phyloP scores from a whole-genome alignment of 805 yeast species.

The Candida michaelii region DNA sequence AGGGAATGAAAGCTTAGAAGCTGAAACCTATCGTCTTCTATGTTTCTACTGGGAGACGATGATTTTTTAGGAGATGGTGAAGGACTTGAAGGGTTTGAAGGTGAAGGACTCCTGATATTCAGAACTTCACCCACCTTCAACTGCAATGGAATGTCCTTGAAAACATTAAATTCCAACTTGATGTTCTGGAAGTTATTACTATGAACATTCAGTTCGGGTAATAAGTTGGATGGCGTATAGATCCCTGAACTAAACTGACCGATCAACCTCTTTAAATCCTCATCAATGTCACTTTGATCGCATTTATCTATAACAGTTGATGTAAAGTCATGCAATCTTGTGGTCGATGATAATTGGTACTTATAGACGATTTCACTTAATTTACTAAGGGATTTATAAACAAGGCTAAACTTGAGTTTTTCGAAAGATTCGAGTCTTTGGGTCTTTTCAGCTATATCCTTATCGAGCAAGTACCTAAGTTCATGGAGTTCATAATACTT shows the following conservation, averaged over 20 bases:
- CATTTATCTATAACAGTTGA: conserved; percentile 19
- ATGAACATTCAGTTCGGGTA: conserved; percentile 26
- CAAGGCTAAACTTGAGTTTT: conserved; percentile 29
- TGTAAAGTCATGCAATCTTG: conserved; percentile 24
- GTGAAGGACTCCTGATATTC: too few species aligned
- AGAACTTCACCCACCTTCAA: conserved; percentile 17
- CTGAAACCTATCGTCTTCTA: conserved; percentile 10
- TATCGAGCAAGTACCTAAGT: conserved; percentile 29
- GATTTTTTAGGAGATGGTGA: too few species aligned
- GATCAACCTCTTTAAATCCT: conserved; percentile 26
- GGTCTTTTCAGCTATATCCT: conserved; percentile 22
- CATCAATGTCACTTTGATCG: conserved; percentile 19
- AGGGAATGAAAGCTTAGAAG: conserved; percentile 29
- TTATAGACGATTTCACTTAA: conserved; percentile 34
- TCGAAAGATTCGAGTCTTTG: conserved; percentile 35
- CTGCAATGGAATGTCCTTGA: conserved; percentile 42
- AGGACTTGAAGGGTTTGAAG: too few species aligned
- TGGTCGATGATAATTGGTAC: conserved; percentile 25
- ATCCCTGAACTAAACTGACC: conserved; percentile 35
- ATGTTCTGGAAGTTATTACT: conserved; percentile 38
- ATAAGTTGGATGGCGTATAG: conserved; percentile 35
- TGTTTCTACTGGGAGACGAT: too few species aligned
- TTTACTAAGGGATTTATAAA: conserved; percentile 32
- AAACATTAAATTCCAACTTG: conserved; percentile 37
- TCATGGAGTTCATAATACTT: conserved; percentile 34